A percentile compares a stretch with the other conserved stretches of the same genome.
These are phyloP conservation scores for Gonapodya prolifera DNA, from an alignment of 192 early-diverging fungal species.

Conservation along the genomic window DNA sequence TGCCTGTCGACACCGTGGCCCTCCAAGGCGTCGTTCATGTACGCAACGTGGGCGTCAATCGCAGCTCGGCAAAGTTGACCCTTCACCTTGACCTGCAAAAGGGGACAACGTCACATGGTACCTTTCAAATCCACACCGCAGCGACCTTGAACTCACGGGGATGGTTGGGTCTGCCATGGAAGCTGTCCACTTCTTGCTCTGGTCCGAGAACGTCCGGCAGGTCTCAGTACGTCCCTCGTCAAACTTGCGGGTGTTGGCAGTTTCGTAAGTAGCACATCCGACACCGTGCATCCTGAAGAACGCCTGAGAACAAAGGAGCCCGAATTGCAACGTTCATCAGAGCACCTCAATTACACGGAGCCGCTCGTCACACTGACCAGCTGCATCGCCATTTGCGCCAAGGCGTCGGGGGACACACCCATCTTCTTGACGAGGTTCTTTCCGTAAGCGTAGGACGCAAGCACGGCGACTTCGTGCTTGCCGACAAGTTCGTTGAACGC, in stretches of 20 bases:
- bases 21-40: constrained; percentile 70
- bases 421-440: constrained; percentile 86
- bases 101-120: neutral
- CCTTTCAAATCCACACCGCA: neutral
- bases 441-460: constrained; percentile 78
- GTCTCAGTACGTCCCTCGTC: constrained; percentile 91
- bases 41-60: constrained; percentile 49
- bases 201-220: constrained; percentile 62
- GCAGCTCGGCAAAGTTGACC: constrained; percentile 2
- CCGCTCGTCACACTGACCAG: constrained; percentile 27
- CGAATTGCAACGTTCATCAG: neutral
- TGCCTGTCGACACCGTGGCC: constrained; percentile 86
- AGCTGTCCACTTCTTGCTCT: constrained; percentile 22
- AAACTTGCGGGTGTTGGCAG: constrained; percentile 84
- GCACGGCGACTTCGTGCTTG: constrained; percentile 71
- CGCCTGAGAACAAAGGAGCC: constrained; percentile 14
- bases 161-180: neutral
- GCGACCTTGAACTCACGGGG: neutral
- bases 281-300: constrained; percentile 82
- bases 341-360: neutral
- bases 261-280: constrained; percentile 80
- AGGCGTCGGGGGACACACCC: constrained; percentile 54
- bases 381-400: constrained; percentile 87
- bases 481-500: constrained; percentile 70
- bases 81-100: neutral